Evolutionary conservation across 2,329 filamentous ascomycete species (phyloP), one percentile per base, ranked within the genome.

Genomic region (Fusarium chaquense): DNA sequence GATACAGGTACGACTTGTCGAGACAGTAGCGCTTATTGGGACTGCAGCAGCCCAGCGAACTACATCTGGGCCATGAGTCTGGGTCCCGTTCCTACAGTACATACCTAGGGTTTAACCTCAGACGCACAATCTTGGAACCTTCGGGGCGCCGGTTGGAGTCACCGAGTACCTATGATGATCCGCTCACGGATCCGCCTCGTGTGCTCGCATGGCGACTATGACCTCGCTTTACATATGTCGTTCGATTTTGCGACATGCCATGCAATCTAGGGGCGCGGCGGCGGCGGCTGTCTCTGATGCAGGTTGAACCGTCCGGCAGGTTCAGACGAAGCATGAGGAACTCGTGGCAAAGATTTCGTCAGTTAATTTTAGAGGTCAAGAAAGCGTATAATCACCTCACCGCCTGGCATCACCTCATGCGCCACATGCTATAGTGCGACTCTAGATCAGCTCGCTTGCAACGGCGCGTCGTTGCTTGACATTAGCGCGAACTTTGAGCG

Each of bases 341-440:
- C 46, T 36, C 40, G 44, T 56, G 36, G 62, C 54, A 40, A 43
- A 68, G 50, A 53, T 54, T 58, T 46, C 16, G 49, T 41, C 49
- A 49, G 55, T 40, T 24, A 43, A 47, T 58, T 54, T 26, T 54
- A 24, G 22, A 47, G 47, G 44, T 33, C 22, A 11, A 62, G 32
- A 58, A 53, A 54, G 43, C 20, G 58, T 53, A 38, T 30, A 40
- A 32, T 55, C 45, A 55, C 22, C 47, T 60, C 63, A 63, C 58
- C 67, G 51, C 53, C 49, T 55, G 41, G 32, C 30, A 62, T 43
- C 55, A 20, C 26, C 49, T 54, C 26, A 45, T n/a, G 12, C 66
- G 67, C 67, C 67, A 68, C 58, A 41, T 62, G 59, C 33, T 40
- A 69, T 71, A 69, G 64, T 58, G 49, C 56, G 47, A 50, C 52